These are phyloP conservation scores for Xenoacremonium recifei DNA, from an alignment of 2,329 filamentous ascomycete species.

Conservation along the genomic window DNA sequence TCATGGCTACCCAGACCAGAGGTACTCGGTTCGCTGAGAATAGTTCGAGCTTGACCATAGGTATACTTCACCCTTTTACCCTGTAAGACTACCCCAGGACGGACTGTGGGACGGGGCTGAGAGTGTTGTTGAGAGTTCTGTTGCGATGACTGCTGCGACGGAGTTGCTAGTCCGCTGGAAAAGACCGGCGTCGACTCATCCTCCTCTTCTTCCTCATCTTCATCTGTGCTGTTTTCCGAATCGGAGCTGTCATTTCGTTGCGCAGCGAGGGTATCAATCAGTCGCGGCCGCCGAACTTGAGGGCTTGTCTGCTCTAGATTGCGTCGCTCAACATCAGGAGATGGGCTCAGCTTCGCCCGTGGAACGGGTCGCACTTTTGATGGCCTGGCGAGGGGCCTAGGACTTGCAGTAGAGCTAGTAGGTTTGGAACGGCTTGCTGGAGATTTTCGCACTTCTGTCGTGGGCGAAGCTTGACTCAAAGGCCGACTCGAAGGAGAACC, in stretches of 20 bases:
- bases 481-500: no score
- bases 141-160: slow-evolving; percentile 17
- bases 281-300: slow-evolving; percentile 26
- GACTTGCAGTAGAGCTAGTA: no score
- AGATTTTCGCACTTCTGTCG: no score
- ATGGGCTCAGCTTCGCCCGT: neutral
- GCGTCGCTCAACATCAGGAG: slow-evolving; percentile 1
- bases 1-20: slow-evolving; percentile 19
- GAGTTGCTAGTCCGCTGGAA: slow-evolving; percentile 15
- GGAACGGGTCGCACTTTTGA: no score
- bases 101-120: slow-evolving; percentile 22
- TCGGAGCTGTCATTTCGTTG: slow-evolving; percentile 36
- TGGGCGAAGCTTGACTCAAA: no score
- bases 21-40: slow-evolving; percentile 25
- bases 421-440: no score
- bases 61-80: slow-evolving; percentile 34
- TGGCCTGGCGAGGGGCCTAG: no score
- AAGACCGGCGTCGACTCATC: slow-evolving; percentile 7
- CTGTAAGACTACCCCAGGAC: slow-evolving; percentile 24
- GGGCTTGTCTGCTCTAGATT: slow-evolving; percentile 8
- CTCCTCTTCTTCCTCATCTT: slow-evolving; percentile 16
- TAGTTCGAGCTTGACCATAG: slow-evolving; percentile 33
- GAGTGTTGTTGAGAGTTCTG: slow-evolving; percentile 15
- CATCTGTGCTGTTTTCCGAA: no score
- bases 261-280: slow-evolving; percentile 43